These are phyloP conservation scores for Endocarpon pusillum DNA, from an alignment of 495 filamentous ascomycete genomes.

Conservation along the genomic window DNA sequence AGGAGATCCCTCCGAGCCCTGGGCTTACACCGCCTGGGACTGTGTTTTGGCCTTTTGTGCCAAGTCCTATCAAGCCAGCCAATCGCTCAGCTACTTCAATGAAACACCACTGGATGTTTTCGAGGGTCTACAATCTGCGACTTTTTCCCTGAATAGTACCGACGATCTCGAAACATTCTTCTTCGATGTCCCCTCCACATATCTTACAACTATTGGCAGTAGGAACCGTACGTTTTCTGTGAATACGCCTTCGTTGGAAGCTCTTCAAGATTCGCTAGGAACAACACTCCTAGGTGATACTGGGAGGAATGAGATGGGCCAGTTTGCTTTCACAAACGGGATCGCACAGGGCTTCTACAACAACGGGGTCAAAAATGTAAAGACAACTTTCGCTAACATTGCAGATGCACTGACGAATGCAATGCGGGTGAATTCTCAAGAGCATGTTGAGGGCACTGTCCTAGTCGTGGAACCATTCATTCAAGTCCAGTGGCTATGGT, in stretches of 20 bases:
- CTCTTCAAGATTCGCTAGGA: background rate
- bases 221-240: background rate
- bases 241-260: background rate
- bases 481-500: background rate
- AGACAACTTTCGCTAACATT: background rate
- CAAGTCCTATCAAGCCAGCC: too few relatives aligned
- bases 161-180: background rate
- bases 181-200: background rate
- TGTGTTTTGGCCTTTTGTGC: too few relatives aligned
- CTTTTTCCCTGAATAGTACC: too few relatives aligned
- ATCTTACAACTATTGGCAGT: background rate
- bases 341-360: background rate
- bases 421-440: background rate
- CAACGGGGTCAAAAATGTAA: background rate
- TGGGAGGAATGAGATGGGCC: background rate
- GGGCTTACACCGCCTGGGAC: too few relatives aligned
- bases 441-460: background rate
- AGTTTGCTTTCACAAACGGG: background rate
- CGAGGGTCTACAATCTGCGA: too few relatives aligned
- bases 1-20: too few relatives aligned
- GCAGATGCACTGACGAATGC: background rate
- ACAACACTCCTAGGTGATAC: background rate
- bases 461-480: background rate
- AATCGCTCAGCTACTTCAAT: too few relatives aligned
- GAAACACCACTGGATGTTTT: too few relatives aligned